Percentiles rank a stretch among this genome's conserved stretches.
Conservation (phyloP, 306 rosid genomes). For the Medicago ruthenica region DNA sequence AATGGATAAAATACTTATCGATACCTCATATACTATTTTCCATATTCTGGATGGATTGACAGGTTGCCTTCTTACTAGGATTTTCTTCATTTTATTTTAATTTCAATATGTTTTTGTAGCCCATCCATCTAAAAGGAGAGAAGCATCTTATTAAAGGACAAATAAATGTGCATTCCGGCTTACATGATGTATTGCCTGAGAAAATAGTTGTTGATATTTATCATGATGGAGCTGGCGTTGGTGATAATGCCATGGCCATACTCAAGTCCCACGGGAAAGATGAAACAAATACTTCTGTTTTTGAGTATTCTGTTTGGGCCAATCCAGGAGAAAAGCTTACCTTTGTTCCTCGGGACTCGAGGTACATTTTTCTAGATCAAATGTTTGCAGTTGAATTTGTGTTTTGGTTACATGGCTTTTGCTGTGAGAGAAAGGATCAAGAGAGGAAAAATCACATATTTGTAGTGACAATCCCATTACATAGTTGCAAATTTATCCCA, state of each 20-base stretch:
- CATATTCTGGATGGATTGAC: too few species aligned
- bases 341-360: constrained; percentile 81
- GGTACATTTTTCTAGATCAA: constrained; percentile 55
- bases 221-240: constrained; percentile 50
- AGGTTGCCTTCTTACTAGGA: constrained; percentile 18
- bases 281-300: constrained; percentile 54
- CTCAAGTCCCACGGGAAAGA: constrained; percentile 56
- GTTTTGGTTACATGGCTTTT: constrained; percentile 25
- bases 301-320: constrained; percentile 82
- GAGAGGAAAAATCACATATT: constrained; percentile 14
- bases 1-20: too few species aligned
- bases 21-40: too few species aligned
- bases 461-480: constrained; percentile 13
- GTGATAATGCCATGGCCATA: constrained; percentile 57
- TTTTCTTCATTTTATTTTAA: constrained; percentile 8
- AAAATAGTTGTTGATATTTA: constrained; percentile 68
- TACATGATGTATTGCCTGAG: constrained; percentile 67
- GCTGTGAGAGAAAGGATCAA: constrained; percentile 21
- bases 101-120: constrained; percentile 53
- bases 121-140: constrained; percentile 82
- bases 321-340: constrained; percentile 75
- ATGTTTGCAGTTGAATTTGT: constrained; percentile 28
- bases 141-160: constrained; percentile 85
- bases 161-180: constrained; percentile 64
- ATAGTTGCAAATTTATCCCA: constrained; percentile 17